Base-by-base conservation (phyloP, 2,329 filamentous ascomycete genomes). In the Triangularia verruculosa region DNA sequence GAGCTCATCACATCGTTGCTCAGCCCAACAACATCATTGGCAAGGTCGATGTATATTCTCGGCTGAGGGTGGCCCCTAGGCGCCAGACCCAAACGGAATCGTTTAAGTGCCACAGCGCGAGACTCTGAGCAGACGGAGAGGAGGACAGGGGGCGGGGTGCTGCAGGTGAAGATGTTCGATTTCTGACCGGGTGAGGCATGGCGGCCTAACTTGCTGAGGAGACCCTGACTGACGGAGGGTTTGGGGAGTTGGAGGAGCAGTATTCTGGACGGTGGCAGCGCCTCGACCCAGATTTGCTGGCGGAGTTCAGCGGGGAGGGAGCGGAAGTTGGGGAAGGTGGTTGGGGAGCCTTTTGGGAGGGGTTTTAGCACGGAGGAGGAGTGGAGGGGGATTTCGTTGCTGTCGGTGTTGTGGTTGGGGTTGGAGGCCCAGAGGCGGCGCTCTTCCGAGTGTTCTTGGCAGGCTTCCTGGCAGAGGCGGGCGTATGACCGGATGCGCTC, bases 201-300 rank as follows among this genome's bases (percentile, higher is more conserved):
- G 9, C n/a, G 7, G n/a, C n/a, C 12, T 9, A 47, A 8, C 11
- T 47, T 47, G n/a, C 13, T 11, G n/a, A 15, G n/a, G 34, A 20
- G 9, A 27, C 51, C 25, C 22, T 58, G 58, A 22, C 22, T 22
- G 25, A 28, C 15, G 11, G 43, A n/a, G 13, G n/a, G 4, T 12
- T 20, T 51, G n/a, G 63, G 66, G 15, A 62, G 30, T 20, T 57
- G 39, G 13, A 67, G 57, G 56, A 67, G 56, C 28, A 67, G n/a
- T 12, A 65, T 28, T 9, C 66, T 52, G 12, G 59, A 25, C 2
- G 34, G 51, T 1, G 65, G 61, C 2, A 67, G 32, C 1, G 66
- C 63, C 22, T 64, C 59, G 2, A 39, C 43, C 66, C 63, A 67
- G 24, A 67, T 65, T 57, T 59, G 57, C 22, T 65, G 59, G 20